Evolutionary conservation across 164 flowering plant species (phyloP).

Genomic region (Tetracentron sinense): DNA sequence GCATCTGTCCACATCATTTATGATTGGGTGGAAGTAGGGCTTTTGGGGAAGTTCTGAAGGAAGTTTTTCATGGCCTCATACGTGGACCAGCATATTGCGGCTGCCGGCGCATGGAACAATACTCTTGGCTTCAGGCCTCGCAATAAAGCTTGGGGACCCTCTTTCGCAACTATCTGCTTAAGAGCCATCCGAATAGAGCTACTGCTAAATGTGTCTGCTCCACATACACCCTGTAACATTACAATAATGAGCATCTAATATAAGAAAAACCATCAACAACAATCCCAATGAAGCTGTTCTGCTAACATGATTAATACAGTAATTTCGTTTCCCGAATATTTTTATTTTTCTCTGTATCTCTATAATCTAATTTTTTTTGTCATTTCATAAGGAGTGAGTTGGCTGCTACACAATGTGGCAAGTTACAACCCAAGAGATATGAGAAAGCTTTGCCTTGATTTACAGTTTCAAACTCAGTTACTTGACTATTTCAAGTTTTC

Average conservation of each 20-base stretch:
- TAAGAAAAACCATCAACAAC: neutral
- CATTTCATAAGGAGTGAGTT: no score
- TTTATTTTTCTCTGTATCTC: no score
- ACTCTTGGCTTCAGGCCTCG: conserved; percentile 53
- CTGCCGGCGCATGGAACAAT: conserved; percentile 68
- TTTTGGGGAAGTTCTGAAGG: conserved; percentile 25
- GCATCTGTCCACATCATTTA: neutral
- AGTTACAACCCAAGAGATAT: no score
- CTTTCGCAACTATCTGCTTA: conserved; percentile 32
- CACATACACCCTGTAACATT: conserved; percentile 49
- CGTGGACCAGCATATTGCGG: conserved; percentile 70
- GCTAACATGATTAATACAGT: neutral
- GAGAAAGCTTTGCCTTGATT: no score
- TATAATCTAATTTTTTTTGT: no score
- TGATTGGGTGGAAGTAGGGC: neutral
- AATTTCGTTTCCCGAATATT: no score
- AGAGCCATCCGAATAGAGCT: conserved; percentile 40
- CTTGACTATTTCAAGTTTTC: no score
- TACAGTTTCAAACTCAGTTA: no score
- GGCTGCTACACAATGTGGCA: no score
- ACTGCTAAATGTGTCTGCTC: conserved; percentile 46
- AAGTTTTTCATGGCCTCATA: conserved; percentile 52
- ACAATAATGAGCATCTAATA: neutral
- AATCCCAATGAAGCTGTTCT: neutral
- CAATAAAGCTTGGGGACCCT: conserved; percentile 50